Conservation (phyloP, 2,329 filamentous ascomycete genomes). For the Alternaria gaisen region DNA sequence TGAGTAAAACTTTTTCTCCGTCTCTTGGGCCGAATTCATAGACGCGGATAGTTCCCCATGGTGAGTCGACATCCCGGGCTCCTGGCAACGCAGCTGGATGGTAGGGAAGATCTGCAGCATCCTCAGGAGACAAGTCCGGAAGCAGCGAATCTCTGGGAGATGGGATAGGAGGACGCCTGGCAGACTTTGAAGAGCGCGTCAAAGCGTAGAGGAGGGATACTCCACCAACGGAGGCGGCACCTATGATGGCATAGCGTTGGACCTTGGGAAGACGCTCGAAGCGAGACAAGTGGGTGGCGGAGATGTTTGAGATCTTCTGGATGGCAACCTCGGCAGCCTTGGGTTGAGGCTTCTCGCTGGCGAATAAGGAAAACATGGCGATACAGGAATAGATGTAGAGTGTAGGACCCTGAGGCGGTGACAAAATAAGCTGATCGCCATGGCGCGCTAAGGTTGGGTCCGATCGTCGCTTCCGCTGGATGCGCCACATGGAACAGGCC, state of each 20-base stretch:
- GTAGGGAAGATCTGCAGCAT: slow-evolving; percentile 60
- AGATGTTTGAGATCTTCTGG: slow-evolving; percentile 19
- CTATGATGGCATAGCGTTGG: slow-evolving; percentile 30
- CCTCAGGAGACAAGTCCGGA: slow-evolving; percentile 34
- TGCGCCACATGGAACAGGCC: slow-evolving; percentile 10
- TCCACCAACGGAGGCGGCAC: slow-evolving; percentile 39
- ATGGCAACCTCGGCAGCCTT: slow-evolving; percentile 17
- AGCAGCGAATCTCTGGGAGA: slow-evolving; percentile 44
- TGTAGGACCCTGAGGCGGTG: slow-evolving; percentile 25
- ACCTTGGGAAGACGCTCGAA: slow-evolving; percentile 28
- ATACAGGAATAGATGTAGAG: slow-evolving; percentile 30
- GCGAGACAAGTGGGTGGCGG: slow-evolving; percentile 24
- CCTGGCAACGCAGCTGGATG: slow-evolving; percentile 76
- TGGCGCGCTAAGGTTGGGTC: slow-evolving; percentile 22
- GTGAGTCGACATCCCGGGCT: slow-evolving; percentile 71
- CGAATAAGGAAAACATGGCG: slow-evolving; percentile 28
- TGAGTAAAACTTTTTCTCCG: slow-evolving; percentile 75
- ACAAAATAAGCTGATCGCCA: slow-evolving; percentile 28
- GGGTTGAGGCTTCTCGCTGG: slow-evolving; percentile 24
- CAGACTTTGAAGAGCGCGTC: slow-evolving; percentile 27
- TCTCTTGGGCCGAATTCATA: slow-evolving; percentile 82
- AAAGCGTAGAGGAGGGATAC: slow-evolving; percentile 36
- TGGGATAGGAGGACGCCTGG: slow-evolving; percentile 23
- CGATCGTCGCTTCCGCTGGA: slow-evolving; percentile 14
- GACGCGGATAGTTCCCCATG: slow-evolving; percentile 75